Evolutionary conservation across 495 filamentous ascomycete genomes (phyloP).

Genomic region (Annulohypoxylon bovei): DNA sequence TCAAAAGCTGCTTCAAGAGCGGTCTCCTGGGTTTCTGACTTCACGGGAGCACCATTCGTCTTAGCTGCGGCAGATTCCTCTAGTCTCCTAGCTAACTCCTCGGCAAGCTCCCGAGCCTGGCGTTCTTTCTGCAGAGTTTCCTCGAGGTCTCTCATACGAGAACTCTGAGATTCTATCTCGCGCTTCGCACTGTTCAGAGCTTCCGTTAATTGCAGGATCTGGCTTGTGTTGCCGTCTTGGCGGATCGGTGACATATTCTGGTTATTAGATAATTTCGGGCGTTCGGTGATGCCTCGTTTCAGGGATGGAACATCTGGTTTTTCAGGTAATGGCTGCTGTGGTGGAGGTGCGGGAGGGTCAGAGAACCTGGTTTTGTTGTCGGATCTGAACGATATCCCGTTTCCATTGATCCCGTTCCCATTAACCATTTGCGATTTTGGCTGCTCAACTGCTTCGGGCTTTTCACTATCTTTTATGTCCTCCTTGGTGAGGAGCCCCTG

Average conservation of each 20-base stretch:
- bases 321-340: constrained; percentile 88
- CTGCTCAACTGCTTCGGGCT: constrained; percentile 57
- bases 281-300: constrained; percentile 79
- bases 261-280: constrained; percentile 63
- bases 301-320: constrained; percentile 80
- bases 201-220: constrained; percentile 83
- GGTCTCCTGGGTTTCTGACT: constrained; percentile 47
- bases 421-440: constrained; percentile 50
- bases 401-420: constrained; percentile 57
- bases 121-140: constrained; percentile 80
- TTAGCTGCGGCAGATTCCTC: constrained; percentile 60
- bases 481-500: constrained; percentile 77
- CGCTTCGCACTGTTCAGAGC: constrained; percentile 80
- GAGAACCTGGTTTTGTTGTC: constrained; percentile 79
- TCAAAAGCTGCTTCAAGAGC: constrained; percentile 53
- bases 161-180: constrained; percentile 81
- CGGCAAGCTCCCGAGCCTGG: constrained; percentile 80
- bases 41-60: constrained; percentile 47
- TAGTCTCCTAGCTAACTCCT: constrained; percentile 77
- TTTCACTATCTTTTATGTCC: constrained; percentile 70
- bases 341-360: constrained; percentile 89
- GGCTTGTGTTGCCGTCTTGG: constrained; percentile 70
- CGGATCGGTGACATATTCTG: constrained; percentile 69
- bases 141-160: constrained; percentile 83
- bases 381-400: constrained; percentile 58